These are phyloP conservation scores for Chlamydomonas applanata DNA, from an alignment of 139 green algal species.

Conservation along the genomic window DNA sequence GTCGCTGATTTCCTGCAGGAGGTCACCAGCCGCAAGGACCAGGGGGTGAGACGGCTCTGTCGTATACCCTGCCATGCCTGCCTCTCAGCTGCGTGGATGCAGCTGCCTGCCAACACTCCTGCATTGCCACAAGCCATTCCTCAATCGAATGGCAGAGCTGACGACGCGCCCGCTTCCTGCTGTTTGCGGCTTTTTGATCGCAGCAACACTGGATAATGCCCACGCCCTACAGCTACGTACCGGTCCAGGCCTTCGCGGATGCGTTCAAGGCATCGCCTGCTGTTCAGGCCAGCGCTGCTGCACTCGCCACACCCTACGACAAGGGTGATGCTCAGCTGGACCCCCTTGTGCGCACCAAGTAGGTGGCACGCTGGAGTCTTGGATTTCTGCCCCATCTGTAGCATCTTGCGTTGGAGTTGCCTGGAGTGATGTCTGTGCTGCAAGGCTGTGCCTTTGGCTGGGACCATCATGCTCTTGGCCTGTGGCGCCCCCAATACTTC, in stretches of 20 bases:
- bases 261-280: slow-evolving; percentile 23
- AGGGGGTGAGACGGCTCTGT: slow-evolving; percentile 17
- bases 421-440: too few relatives aligned
- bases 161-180: too few relatives aligned
- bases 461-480: too few relatives aligned
- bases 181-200: too few relatives aligned
- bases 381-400: too few relatives aligned
- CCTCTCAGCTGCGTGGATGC: not conserved
- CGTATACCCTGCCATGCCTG: not conserved
- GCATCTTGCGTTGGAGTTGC: too few relatives aligned
- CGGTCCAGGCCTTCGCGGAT: slow-evolving; percentile 27
- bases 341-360: slow-evolving; percentile 33
- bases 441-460: not conserved
- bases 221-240: slow-evolving; percentile 27
- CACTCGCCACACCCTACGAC: slow-evolving; percentile 13
- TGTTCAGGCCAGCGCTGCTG: slow-evolving; percentile 8
- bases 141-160: too few relatives aligned
- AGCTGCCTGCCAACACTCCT: slow-evolving; percentile 6
- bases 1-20: slow-evolving; percentile 80
- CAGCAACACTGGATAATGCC: slow-evolving; percentile 28
- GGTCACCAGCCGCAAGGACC: slow-evolving; percentile 51
- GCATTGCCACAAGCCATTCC: too few relatives aligned
- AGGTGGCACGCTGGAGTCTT: slow-evolving; percentile 2
- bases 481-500: too few relatives aligned
- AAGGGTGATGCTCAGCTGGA: not conserved